phyloP scores from a whole-genome alignment of 2,329 filamentous ascomycete species.

The Exophiala sideris region DNA sequence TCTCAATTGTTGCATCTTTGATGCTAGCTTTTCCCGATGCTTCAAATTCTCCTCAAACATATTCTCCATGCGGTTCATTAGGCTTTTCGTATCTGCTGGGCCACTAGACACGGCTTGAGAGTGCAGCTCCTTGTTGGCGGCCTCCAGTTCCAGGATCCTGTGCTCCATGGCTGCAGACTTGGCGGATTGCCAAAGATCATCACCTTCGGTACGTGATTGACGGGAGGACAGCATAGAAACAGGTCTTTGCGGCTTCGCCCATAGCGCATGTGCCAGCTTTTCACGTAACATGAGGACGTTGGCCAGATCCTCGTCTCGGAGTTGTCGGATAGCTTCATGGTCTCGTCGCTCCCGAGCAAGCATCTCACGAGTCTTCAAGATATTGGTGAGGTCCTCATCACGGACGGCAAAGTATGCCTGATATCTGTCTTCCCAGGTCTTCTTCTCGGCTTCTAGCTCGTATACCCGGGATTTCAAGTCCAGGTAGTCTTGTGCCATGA shows the following conservation, averaged over 20 bases:
- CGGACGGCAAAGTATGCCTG: conserved; percentile 41
- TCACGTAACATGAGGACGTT: conserved; percentile 40
- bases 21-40: conserved; percentile 38
- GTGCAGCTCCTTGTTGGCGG: conserved; percentile 37
- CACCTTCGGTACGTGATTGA: conserved; percentile 34
- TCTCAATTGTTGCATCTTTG: conserved; percentile 37
- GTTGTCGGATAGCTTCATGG: conserved; percentile 38
- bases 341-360: conserved; percentile 40
- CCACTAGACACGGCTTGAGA: conserved; percentile 25
- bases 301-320: conserved; percentile 42
- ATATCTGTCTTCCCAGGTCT: conserved; percentile 35
- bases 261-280: conserved; percentile 41
- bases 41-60: conserved; percentile 39
- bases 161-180: conserved; percentile 44
- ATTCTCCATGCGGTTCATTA: conserved; percentile 37
- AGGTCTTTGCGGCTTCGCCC: conserved; percentile 30
- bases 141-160: conserved; percentile 41
- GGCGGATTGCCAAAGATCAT: conserved; percentile 40
- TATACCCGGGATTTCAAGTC: conserved; percentile 33
- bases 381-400: conserved; percentile 43
- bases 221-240: conserved; percentile 22
- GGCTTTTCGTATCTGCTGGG: neutral
- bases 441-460: conserved; percentile 38
- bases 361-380: conserved; percentile 41
- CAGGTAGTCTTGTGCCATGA: conserved; percentile 38